These are phyloP conservation scores for Acacia concinna DNA, from an alignment of 331 rosid genomes.

Conservation along the genomic window DNA sequence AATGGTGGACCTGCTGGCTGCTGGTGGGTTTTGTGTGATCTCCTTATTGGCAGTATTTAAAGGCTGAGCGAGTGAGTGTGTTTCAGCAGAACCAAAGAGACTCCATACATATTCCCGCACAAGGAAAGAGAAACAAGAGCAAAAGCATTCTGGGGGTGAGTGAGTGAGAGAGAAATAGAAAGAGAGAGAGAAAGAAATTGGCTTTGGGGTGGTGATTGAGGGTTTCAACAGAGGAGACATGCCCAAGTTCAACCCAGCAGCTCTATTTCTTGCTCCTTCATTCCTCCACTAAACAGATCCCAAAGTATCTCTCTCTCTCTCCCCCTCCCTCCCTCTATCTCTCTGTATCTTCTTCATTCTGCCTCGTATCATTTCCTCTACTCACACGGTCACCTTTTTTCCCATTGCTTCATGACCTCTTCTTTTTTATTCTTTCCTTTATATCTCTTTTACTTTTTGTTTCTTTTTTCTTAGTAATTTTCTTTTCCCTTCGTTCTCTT, in stretches of 20 bases:
- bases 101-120: too few species aligned
- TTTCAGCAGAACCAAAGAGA: conserved; percentile 13
- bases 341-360: conserved; percentile 23
- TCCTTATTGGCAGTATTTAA: conserved; percentile 21
- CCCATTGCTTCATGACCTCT: conserved; percentile 7
- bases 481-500: neutral
- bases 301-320: conserved; percentile 37
- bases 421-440: neutral
- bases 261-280: conserved; percentile 45
- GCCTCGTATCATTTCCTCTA: conserved; percentile 15
- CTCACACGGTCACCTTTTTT: conserved; percentile 7
- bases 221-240: conserved; percentile 66
- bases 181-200: neutral
- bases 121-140: neutral
- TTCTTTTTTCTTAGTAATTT: neutral
- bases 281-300: conserved; percentile 45
- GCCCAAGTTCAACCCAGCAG: conserved; percentile 66
- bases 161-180: neutral
- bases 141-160: neutral
- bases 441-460: neutral
- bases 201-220: conserved; percentile 19
- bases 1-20: conserved; percentile 40
- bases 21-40: conserved; percentile 25
- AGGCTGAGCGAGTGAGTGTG: neutral
- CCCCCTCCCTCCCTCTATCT: conserved; percentile 16